phyloP scores from a whole-genome alignment of 495 filamentous ascomycete species.

The Aspergillus mulundensis region DNA sequence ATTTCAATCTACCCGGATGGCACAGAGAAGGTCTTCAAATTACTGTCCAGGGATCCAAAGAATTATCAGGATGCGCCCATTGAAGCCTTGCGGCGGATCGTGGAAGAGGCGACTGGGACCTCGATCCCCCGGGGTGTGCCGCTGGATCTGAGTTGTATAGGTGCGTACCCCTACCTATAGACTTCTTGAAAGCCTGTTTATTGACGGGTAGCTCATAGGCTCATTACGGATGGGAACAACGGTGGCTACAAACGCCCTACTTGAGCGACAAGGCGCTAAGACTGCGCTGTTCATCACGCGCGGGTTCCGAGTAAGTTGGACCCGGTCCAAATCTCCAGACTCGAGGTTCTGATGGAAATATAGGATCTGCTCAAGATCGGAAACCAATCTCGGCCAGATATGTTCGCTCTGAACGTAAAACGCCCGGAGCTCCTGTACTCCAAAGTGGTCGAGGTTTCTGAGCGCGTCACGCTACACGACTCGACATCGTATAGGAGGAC shows the following conservation, averaged over 20 bases:
- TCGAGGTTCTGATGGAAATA: too few species aligned
- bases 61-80: slow-evolving; percentile 77
- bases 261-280: slow-evolving; percentile 85
- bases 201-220: slow-evolving; percentile 5
- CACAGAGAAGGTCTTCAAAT: slow-evolving; percentile 63
- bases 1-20: slow-evolving; percentile 27
- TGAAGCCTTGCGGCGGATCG: slow-evolving; percentile 40
- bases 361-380: slow-evolving; percentile 75
- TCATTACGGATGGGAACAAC: slow-evolving; percentile 73
- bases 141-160: slow-evolving; percentile 33
- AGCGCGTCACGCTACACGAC: slow-evolving; percentile 47
- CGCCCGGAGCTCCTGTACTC: slow-evolving; percentile 69
- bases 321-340: too few species aligned
- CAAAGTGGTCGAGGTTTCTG: slow-evolving; percentile 64
- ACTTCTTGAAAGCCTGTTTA: slow-evolving; percentile 2
- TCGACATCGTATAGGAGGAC: too few species aligned
- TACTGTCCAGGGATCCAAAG: slow-evolving; percentile 70
- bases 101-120: too few species aligned
- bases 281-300: slow-evolving; percentile 82
- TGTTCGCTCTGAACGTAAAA: slow-evolving; percentile 69
- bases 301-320: slow-evolving; percentile 57
- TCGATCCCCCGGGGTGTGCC: too few species aligned
- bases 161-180: slow-evolving; percentile 18
- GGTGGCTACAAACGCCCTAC: slow-evolving; percentile 75
- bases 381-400: slow-evolving; percentile 70